Conservation (phyloP, 1,139 yeast species). For the Hansenula sp. region DNA sequence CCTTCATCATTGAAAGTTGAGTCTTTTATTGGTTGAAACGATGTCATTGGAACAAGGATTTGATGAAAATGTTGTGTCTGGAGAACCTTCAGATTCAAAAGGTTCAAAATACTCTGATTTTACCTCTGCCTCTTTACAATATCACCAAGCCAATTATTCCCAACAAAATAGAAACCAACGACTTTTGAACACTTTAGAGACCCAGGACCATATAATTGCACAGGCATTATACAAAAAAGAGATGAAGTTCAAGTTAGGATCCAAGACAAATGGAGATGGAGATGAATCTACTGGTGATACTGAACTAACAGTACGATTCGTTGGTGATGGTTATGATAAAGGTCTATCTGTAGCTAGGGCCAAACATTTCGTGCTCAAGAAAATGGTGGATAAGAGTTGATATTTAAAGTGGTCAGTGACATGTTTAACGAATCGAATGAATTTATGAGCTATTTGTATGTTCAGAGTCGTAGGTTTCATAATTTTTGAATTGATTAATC, state of each 20-base stretch:
- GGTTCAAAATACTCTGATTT: too few relatives aligned
- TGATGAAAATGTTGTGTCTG: too few relatives aligned
- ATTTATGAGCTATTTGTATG: too few relatives aligned
- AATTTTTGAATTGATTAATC: too few relatives aligned
- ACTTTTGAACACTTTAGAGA: constrained; percentile 7
- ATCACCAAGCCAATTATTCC: background rate
- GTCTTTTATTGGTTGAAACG: too few relatives aligned
- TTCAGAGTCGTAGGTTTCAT: too few relatives aligned
- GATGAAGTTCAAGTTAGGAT: background rate
- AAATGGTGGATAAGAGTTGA: constrained; percentile 1
- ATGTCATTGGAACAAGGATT: too few relatives aligned
- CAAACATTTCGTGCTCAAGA: constrained; percentile 2
- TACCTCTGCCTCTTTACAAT: background rate
- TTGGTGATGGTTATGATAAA: background rate
- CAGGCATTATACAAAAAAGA: constrained; percentile 4
- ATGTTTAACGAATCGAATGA: too few relatives aligned
- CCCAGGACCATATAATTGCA: constrained; percentile 9
- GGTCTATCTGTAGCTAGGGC: constrained; percentile 1
- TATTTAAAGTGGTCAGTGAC: too few relatives aligned
- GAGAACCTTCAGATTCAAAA: too few relatives aligned
- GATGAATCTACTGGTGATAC: background rate
- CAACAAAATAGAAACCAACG: constrained; percentile 1
- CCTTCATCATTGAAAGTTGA: too few relatives aligned
- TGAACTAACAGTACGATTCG: background rate
- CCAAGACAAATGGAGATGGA: background rate